A percentile compares a stretch with the other conserved stretches of the same genome.
phyloP scores from a whole-genome alignment of 2,329 filamentous ascomycete species.

The Sporothrix dimorphospora region DNA sequence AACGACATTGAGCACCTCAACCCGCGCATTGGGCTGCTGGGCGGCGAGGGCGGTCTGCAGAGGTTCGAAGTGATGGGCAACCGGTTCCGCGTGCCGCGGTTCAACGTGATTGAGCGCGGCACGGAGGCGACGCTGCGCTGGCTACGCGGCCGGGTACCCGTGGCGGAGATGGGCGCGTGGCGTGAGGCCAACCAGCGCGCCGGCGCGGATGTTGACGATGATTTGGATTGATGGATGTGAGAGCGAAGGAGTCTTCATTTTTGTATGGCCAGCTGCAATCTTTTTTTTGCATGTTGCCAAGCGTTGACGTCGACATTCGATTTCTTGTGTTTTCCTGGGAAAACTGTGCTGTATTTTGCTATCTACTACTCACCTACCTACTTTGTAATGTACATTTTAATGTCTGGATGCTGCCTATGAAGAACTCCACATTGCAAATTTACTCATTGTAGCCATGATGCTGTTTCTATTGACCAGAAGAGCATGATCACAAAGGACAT shows the following conservation, averaged over 20 bases:
- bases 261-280: neutral
- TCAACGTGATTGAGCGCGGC: conserved; percentile 81
- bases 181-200: conserved; percentile 42
- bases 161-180: conserved; percentile 62
- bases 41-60: conserved; percentile 62
- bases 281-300: neutral
- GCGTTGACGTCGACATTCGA: neutral
- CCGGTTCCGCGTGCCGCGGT: conserved; percentile 82
- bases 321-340: neutral
- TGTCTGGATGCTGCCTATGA: neutral
- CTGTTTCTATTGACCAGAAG: neutral
- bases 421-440: neutral
- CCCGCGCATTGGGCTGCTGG: conserved; percentile 76
- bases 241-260: neutral
- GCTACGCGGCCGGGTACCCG: conserved; percentile 75
- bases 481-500: neutral
- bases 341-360: neutral
- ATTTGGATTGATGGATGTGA: conserved; percentile 21
- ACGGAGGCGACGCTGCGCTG: conserved; percentile 83
- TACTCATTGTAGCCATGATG: neutral
- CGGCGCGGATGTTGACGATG: conserved; percentile 27
- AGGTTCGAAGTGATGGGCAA: conserved; percentile 81
- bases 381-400: neutral
- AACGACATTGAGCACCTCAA: conserved; percentile 86
- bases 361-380: neutral